These are phyloP conservation scores for Backusella morwellensis DNA, from an alignment of 192 early-diverging fungal species.

Conservation along the genomic window DNA sequence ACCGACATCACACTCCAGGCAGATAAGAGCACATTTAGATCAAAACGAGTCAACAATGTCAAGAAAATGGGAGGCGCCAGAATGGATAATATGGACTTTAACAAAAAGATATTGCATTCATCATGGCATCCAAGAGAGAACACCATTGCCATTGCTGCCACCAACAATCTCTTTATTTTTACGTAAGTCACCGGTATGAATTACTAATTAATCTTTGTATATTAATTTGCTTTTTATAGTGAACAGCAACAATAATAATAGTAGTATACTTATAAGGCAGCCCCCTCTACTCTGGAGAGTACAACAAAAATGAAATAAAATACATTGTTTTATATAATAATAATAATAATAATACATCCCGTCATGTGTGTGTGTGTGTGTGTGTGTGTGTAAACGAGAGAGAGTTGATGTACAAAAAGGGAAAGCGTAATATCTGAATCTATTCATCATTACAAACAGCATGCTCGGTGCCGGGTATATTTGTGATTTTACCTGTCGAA, in stretches of 20 bases:
- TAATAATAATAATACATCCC: too few relatives aligned
- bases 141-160: slow-evolving; percentile 87
- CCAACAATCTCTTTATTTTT: slow-evolving; percentile 89
- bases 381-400: too few relatives aligned
- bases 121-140: slow-evolving; percentile 93
- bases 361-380: too few relatives aligned
- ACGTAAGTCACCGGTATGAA: slow-evolving; percentile 25
- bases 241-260: neutral
- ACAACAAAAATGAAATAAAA: too few relatives aligned
- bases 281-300: too few relatives aligned
- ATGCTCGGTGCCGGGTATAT: slow-evolving; percentile 8
- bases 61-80: slow-evolving; percentile 73
- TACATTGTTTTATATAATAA: too few relatives aligned
- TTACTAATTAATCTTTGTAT: neutral
- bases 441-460: slow-evolving; percentile 8
- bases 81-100: slow-evolving; percentile 71
- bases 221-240: neutral
- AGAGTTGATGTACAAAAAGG: too few relatives aligned
- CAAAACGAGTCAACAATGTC: slow-evolving; percentile 76
- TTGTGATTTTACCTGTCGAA: slow-evolving; percentile 15
- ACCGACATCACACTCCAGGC: slow-evolving; percentile 89
- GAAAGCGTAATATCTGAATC: too few relatives aligned
- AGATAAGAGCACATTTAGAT: slow-evolving; percentile 97
- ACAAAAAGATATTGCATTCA: slow-evolving; percentile 89
- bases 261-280: too few relatives aligned